phyloP scores from a whole-genome alignment of 1,139 yeast genomes.

The Arxiozyma bovina region DNA sequence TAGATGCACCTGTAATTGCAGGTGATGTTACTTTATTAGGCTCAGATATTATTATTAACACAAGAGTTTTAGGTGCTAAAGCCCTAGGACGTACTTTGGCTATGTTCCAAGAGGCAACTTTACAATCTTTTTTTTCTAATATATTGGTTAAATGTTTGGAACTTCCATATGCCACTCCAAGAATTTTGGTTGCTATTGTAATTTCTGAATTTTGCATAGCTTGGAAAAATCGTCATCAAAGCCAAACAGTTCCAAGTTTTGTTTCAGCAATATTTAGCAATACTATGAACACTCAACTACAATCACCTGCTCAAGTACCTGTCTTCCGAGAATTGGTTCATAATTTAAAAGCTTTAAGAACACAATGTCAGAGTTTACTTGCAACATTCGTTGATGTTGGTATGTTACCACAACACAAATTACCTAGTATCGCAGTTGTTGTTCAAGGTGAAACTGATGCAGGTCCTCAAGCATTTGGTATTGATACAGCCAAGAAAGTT shows the following conservation, averaged over 20 bases:
- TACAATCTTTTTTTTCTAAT: constrained; percentile 34
- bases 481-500: constrained; percentile 68
- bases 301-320: constrained; percentile 40
- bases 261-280: constrained; percentile 32
- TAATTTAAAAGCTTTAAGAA: constrained; percentile 71
- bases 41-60: constrained; percentile 59
- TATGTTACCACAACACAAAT: constrained; percentile 60
- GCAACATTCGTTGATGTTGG: constrained; percentile 71
- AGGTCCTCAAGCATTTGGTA: constrained; percentile 85
- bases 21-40: constrained; percentile 91
- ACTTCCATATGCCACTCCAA: constrained; percentile 69
- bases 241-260: constrained; percentile 18
- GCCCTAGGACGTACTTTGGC: constrained; percentile 72
- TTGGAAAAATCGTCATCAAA: constrained; percentile 14
- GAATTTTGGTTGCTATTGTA: constrained; percentile 59
- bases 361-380: constrained; percentile 77
- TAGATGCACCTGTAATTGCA: constrained; percentile 83
- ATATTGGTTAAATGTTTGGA: constrained; percentile 29
- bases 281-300: constrained; percentile 37
- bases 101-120: constrained; percentile 38
- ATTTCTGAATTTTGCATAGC: constrained; percentile 62
- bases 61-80: constrained; percentile 66
- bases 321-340: constrained; percentile 82
- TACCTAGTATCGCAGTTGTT: constrained; percentile 78
- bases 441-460: constrained; percentile 94